Percentiles rank a stretch among this genome's conserved stretches.
These are phyloP conservation scores for Dendrobium officinale DNA, from an alignment of 106 monocot species.

Conservation along the genomic window DNA sequence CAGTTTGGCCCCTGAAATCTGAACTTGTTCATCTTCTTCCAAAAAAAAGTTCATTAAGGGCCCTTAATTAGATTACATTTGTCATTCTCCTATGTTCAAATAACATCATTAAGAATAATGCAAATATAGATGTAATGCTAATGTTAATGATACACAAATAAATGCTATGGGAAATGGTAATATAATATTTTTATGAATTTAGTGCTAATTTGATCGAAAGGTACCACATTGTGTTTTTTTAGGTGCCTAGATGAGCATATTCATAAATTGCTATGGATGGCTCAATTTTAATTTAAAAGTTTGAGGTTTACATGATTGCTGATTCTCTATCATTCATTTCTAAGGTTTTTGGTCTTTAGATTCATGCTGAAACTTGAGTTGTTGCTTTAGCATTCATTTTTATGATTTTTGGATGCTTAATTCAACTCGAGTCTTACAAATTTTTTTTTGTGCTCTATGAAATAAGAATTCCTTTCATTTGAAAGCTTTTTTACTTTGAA, in stretches of 20 bases:
- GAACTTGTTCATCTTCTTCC: neutral
- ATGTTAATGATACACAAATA: neutral
- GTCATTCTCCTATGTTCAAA: neutral
- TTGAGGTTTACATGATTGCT: neutral
- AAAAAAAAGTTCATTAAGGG: neutral
- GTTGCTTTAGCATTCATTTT: neutral
- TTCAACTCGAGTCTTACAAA: too few relatives aligned
- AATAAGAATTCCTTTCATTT: neutral
- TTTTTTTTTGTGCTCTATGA: neutral
- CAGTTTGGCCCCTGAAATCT: neutral
- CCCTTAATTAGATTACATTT: neutral
- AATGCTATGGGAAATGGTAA: neutral
- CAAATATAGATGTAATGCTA: neutral
- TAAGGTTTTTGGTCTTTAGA: neutral
- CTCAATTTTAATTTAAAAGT: neutral
- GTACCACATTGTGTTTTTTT: neutral
- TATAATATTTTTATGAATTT: neutral
- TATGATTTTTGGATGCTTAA: neutral
- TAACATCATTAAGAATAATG: neutral
- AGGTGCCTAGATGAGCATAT: neutral
- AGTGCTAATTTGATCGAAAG: neutral
- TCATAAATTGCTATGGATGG: neutral
- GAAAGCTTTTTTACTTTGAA: neutral
- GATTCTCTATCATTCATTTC: neutral
- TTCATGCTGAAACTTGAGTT: neutral